These are phyloP conservation scores for Diaporthe aspalathi DNA, from an alignment of 2,329 filamentous ascomycete genomes.

Conservation along the genomic window DNA sequence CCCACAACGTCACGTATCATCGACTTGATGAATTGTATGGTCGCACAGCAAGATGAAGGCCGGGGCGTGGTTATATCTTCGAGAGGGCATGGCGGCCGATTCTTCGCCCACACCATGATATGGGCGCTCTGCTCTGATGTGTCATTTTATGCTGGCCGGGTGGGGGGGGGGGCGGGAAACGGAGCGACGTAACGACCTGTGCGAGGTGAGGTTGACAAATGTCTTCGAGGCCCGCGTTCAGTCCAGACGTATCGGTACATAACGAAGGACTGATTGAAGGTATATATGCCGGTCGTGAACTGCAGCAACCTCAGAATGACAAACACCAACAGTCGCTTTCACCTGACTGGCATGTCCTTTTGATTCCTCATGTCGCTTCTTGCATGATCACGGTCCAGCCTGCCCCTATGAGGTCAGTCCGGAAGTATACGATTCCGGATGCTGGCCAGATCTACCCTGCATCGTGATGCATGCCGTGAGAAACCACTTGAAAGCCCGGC, in stretches of 20 bases:
- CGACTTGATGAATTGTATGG: conserved; percentile 1
- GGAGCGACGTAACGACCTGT: neutral
- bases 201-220: neutral
- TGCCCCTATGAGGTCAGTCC: neutral
- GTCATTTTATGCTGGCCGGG: neutral
- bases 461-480: neutral
- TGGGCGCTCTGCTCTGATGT: neutral
- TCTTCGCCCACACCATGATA: neutral
- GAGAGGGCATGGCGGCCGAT: neutral
- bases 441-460: neutral
- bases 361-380: neutral
- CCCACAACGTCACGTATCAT: neutral
- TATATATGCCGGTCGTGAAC: neutral
- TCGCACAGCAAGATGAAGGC: neutral
- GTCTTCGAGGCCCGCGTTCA: neutral
- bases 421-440: neutral
- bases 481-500: neutral
- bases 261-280: neutral
- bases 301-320: neutral
- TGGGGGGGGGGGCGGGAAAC: neutral
- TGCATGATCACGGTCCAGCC: neutral
- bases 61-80: neutral
- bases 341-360: neutral
- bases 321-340: neutral
- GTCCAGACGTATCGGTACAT: neutral